Base-by-base conservation (phyloP, 495 filamentous ascomycete species). In the Collariella sp. region DNA sequence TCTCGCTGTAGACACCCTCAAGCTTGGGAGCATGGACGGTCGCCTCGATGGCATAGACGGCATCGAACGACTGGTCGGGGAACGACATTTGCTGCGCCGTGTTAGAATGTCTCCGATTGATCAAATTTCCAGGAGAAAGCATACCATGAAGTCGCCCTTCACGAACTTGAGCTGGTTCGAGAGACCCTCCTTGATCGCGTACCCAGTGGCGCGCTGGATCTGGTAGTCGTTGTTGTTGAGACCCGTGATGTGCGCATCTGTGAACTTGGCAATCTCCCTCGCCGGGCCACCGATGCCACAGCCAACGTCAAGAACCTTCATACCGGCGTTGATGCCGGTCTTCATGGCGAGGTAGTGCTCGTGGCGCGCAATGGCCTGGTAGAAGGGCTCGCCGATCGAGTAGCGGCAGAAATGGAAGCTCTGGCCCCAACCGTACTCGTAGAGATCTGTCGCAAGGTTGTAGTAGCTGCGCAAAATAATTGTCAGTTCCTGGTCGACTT, bases 161-260 rank as follows among this genome's bases (percentile, higher is more conserved):
- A 88, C 84, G 60, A 89, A 97, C 63, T 78, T 82, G 65, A 96
- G 73, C 75, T 95, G 88, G 62, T 89, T 66, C 3, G 84, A 79
- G 34, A 97, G 75, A 49, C 87, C 87, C 67, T 95, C 89, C 63
- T 84, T 84, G 47, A 79, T 70, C 15, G 90, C 88, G 68, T 97
- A 96, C 40, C 78, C 79, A 20, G 84, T 91, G 7, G 93, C 94
- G 46, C 93, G 87, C 71, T 96, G 81, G 67, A 98, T 97, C 74
- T 98, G 93, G 79, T 97, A 97, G 75, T 96, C 91, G 75, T 97
- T 98, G 83, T 97, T 98, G 83, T 98, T 98, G 66, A 98, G 72
- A 36, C 93, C 93, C 22, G 88, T 85, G 55, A 96, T 81, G 63
- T 96, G 89, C 64, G 79, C 84, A 59, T 86, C 91, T 40, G 89